Conservation (phyloP, 345 rosid genomes). For the Arabidopsis arenosa region DNA sequence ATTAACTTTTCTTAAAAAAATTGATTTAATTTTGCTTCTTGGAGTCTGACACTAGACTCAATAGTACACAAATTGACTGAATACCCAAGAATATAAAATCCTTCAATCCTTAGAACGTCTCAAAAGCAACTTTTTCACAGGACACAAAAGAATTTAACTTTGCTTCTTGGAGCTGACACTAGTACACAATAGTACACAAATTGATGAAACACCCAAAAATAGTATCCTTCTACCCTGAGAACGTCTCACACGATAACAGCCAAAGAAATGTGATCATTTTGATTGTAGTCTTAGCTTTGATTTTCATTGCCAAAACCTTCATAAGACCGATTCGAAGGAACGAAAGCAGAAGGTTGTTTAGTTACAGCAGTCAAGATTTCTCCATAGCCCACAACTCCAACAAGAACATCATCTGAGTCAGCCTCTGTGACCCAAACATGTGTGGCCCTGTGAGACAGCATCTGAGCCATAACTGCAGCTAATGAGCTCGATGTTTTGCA, state of each 20-base stretch:
- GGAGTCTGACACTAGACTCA: too few relatives aligned
- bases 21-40: too few relatives aligned
- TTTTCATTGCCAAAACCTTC: conserved; percentile 54
- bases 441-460: conserved; percentile 93
- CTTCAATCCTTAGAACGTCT: too few relatives aligned
- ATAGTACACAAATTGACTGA: too few relatives aligned
- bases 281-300: conserved; percentile 52
- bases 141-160: neutral
- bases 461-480: conserved; percentile 99
- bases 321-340: conserved; percentile 49
- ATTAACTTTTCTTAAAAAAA: too few relatives aligned
- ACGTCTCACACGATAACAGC: conserved; percentile 4
- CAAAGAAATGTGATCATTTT: neutral
- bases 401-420: conserved; percentile 75
- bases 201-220: conserved; percentile 9
- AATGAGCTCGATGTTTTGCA: conserved; percentile 81
- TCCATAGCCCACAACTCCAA: conserved; percentile 84
- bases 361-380: conserved; percentile 89
- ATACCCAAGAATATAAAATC: too few relatives aligned
- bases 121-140: too few relatives aligned
- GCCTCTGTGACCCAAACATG: conserved; percentile 96
- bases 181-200: conserved; percentile 11
- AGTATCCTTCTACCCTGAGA: neutral
- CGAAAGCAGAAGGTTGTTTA: conserved; percentile 57
- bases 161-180: conserved; percentile 19